Percentiles rank a stretch among this genome's conserved stretches.
Evolutionary conservation across 164 flowering plant species (phyloP).

Genomic region (Chloranthus sessilifolius): DNA sequence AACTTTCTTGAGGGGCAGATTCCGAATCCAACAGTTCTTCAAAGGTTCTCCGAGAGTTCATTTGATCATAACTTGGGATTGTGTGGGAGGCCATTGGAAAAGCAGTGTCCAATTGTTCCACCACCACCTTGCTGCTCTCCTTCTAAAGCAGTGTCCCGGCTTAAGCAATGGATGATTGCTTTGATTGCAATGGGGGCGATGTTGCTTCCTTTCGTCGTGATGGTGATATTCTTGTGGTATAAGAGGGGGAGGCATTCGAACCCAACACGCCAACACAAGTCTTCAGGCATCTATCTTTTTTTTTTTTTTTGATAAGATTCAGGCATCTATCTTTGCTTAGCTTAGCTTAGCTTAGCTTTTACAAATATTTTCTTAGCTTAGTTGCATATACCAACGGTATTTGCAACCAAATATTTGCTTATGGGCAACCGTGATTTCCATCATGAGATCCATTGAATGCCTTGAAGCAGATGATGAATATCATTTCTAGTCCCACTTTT

Average conservation of each 20-base stretch:
- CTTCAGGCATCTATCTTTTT: conserved; percentile 16
- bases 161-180: conserved; percentile 27
- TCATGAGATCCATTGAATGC: no score
- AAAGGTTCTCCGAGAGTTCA: conserved; percentile 31
- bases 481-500: no score
- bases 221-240: conserved; percentile 28
- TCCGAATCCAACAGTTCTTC: conserved; percentile 24
- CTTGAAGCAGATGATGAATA: no score
- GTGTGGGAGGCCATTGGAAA: conserved; percentile 40
- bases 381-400: background rate
- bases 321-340: background rate
- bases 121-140: conserved; percentile 13
- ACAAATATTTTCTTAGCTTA: background rate
- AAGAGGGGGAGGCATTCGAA: conserved; percentile 13
- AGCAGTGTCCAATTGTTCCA: conserved; percentile 23
- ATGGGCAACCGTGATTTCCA: no score
- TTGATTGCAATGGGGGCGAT: conserved; percentile 37
- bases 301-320: background rate
- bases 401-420: background rate
- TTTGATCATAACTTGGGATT: conserved; percentile 35
- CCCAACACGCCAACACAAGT: conserved; percentile 4
- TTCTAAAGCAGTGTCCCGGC: background rate
- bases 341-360: no score
- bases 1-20: conserved; percentile 15
- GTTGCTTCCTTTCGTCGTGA: conserved; percentile 22